phyloP scores from a whole-genome alignment of 768 basidiomycete species.

The Daedaleopsis sinensis region DNA sequence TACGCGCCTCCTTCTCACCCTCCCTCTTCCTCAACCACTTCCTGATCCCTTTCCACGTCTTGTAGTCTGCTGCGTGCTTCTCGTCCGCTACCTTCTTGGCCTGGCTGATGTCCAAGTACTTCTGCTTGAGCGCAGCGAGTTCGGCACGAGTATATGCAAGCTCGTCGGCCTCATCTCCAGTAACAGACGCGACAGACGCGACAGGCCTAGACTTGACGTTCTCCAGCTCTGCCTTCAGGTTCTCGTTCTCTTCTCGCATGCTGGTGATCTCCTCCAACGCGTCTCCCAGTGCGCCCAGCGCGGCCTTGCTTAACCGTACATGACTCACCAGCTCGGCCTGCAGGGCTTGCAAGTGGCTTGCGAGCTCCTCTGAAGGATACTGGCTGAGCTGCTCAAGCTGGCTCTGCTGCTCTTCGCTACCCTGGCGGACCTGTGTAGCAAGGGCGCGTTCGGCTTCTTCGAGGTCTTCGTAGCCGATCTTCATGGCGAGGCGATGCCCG shows the following conservation, averaged over 20 bases:
- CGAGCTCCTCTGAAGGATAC: slow-evolving; percentile 12
- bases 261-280: slow-evolving; percentile 13
- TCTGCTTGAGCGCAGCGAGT: slow-evolving; percentile 6
- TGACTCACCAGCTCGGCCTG: slow-evolving; percentile 18
- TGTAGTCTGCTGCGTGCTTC: slow-evolving; percentile 52
- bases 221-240: neutral
- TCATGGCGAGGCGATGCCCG: slow-evolving; percentile 40
- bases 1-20: neutral
- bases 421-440: slow-evolving; percentile 11
- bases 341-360: slow-evolving; percentile 12
- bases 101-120: slow-evolving; percentile 47
- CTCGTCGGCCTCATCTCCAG: neutral
- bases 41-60: slow-evolving; percentile 31
- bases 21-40: slow-evolving; percentile 35
- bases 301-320: slow-evolving; percentile 14
- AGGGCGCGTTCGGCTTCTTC: slow-evolving; percentile 43
- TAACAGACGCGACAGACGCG: neutral
- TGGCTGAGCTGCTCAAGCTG: slow-evolving; percentile 16
- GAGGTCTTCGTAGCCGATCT: slow-evolving; percentile 48
- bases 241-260: slow-evolving; percentile 16
- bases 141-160: slow-evolving; percentile 4
- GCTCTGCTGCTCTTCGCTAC: slow-evolving; percentile 7
- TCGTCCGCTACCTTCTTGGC: slow-evolving; percentile 47
- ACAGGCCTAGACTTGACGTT: neutral
- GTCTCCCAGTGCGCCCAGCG: slow-evolving; percentile 14